Percentiles rank a stretch among this genome's conserved stretches.
Evolutionary conservation across 768 basidiomycete genomes (phyloP).

Genomic region (Boletus eberwhitei): DNA sequence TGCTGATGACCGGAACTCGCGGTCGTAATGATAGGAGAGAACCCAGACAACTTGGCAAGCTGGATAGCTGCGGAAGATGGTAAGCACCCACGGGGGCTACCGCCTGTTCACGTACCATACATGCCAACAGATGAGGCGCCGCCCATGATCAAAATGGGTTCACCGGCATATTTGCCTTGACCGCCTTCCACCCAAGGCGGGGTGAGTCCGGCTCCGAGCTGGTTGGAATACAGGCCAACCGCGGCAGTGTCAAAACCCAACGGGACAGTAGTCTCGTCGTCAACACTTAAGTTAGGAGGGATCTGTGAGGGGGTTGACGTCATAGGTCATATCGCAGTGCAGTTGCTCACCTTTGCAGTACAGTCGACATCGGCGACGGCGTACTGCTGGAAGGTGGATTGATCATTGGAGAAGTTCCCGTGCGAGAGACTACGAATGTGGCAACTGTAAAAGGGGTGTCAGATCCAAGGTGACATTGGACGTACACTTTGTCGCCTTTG

Average conservation of each 20-base stretch:
- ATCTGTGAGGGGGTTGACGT: slow-evolving; percentile 32
- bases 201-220: slow-evolving; percentile 38
- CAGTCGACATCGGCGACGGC: slow-evolving; percentile 31
- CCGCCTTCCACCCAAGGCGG: slow-evolving; percentile 35
- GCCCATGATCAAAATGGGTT: slow-evolving; percentile 47
- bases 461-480: background rate
- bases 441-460: background rate
- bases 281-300: slow-evolving; percentile 41
- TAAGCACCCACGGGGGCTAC: background rate
- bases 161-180: slow-evolving; percentile 36
- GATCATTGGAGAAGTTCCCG: slow-evolving; percentile 32
- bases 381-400: slow-evolving; percentile 40
- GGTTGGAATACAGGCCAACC: slow-evolving; percentile 41
- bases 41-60: slow-evolving; percentile 38
- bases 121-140: slow-evolving; percentile 49
- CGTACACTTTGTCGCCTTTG: slow-evolving; percentile 42
- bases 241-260: slow-evolving; percentile 45
- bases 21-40: slow-evolving; percentile 41
- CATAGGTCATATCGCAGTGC: background rate
- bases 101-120: slow-evolving; percentile 32
- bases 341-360: slow-evolving; percentile 34
- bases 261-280: slow-evolving; percentile 46
- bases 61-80: slow-evolving; percentile 32
- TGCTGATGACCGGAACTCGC: slow-evolving; percentile 32
- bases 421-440: slow-evolving; percentile 15